A percentile compares a stretch with the other conserved stretches of the same genome.
Conservation (phyloP, 2,329 filamentous ascomycete species). For the Colletotrichum agaves region DNA sequence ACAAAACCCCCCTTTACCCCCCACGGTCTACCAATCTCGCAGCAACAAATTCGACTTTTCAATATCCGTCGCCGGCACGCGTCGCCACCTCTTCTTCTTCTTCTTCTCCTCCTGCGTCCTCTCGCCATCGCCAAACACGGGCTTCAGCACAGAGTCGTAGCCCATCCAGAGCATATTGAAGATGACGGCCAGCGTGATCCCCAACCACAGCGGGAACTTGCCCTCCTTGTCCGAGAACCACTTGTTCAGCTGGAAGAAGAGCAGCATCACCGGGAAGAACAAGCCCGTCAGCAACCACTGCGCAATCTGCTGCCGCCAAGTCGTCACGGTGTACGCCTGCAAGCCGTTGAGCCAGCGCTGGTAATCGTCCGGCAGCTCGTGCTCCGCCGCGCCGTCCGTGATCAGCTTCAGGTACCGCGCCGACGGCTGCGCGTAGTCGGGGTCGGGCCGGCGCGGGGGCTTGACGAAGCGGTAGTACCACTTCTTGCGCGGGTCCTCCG, state of each 20-base stretch:
- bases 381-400: conserved; percentile 80
- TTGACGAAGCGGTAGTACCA: conserved; percentile 60
- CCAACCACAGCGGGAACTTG: conserved; percentile 75
- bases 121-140: conserved; percentile 88
- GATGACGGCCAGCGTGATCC: conserved; percentile 62
- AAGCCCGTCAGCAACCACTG: conserved; percentile 65
- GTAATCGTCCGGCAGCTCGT: conserved; percentile 83
- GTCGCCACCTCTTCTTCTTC: conserved; percentile 15
- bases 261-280: conserved; percentile 48
- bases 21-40: background rate
- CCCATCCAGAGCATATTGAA: conserved; percentile 57
- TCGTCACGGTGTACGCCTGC: conserved; percentile 77
- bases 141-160: conserved; percentile 62
- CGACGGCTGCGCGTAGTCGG: conserved; percentile 83
- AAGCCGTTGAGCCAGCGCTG: conserved; percentile 76
- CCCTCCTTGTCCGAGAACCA: conserved; percentile 75
- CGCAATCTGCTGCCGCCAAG: conserved; percentile 72
- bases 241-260: conserved; percentile 41
- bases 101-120: conserved; percentile 56
- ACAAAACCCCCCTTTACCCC: no score
- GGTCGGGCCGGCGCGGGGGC: conserved; percentile 66
- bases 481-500: conserved; percentile 44
- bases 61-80: conserved; percentile 36
- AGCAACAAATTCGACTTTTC: conserved; percentile 40
- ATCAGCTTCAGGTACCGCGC: conserved; percentile 86